These are phyloP conservation scores for Vitrella brassicaformis DNA, from an alignment of 73 alveolate species.

Conservation along the genomic window DNA sequence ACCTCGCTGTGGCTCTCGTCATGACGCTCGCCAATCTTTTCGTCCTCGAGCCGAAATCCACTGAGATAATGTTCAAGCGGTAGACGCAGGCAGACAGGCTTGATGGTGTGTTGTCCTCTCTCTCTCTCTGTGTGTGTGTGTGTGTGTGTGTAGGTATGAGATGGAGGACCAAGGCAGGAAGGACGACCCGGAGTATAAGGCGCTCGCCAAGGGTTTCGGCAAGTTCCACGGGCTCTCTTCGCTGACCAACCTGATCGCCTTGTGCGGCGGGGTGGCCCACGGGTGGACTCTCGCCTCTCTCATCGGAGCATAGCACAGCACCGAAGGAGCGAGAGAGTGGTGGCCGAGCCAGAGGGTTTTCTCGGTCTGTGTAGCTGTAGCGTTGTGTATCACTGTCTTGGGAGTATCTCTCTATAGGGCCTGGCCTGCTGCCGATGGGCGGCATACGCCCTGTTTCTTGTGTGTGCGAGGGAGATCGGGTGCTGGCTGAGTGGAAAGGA, in stretches of 20 bases:
- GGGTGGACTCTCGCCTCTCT: too few species aligned
- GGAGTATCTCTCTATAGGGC: too few species aligned
- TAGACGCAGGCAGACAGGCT: neutral
- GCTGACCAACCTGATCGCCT: neutral
- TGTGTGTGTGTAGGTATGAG: neutral
- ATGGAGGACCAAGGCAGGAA: neutral
- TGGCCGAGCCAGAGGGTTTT: too few species aligned
- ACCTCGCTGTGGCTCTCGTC: neutral
- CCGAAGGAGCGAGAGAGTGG: too few species aligned
- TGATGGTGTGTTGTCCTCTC: neutral
- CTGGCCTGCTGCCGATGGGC: too few species aligned
- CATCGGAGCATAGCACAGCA: too few species aligned
- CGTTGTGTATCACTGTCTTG: too few species aligned
- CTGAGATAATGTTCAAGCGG: neutral
- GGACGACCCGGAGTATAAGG: neutral
- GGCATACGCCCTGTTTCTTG: too few species aligned
- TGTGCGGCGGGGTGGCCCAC: too few species aligned
- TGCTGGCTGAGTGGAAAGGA: too few species aligned
- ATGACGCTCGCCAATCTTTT: neutral
- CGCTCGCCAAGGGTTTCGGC: neutral
- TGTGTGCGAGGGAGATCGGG: too few species aligned
- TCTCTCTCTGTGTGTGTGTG: neutral
- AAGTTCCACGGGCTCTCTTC: neutral
- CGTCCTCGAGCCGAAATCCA: neutral
- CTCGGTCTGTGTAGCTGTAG: too few species aligned